phyloP scores from a whole-genome alignment of 768 basidiomycete genomes.

The Termitomyces sp. region DNA sequence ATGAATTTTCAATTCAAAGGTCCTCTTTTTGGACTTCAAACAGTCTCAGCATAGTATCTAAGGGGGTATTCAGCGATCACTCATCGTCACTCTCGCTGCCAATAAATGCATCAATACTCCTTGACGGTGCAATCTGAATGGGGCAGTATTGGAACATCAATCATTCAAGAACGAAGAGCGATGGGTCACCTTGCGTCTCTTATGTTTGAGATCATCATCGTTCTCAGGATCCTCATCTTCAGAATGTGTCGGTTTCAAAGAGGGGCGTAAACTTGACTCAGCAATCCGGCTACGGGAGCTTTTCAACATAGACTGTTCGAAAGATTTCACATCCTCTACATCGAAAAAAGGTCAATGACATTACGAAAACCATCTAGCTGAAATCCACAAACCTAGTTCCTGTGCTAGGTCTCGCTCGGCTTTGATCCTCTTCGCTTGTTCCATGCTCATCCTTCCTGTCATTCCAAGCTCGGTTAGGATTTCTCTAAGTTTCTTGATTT shows the following conservation, averaged over 20 bases:
- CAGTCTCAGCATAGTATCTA: background rate
- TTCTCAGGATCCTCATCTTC: conserved; percentile 11
- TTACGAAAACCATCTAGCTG: background rate
- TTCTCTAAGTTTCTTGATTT: conserved; percentile 58
- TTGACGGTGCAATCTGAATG: conserved; percentile 20
- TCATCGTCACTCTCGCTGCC: conserved; percentile 66
- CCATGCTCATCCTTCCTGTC: conserved; percentile 69
- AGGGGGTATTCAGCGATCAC: conserved; percentile 15
- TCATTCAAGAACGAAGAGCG: background rate
- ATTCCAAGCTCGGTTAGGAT: conserved; percentile 74
- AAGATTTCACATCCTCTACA: conserved; percentile 71
- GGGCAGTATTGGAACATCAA: background rate
- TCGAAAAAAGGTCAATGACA: background rate
- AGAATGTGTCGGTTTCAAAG: conserved; percentile 15
- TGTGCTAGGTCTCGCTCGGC: conserved; percentile 69
- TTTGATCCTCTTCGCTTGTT: conserved; percentile 74
- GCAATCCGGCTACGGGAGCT: conserved; percentile 20
- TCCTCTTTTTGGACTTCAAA: background rate
- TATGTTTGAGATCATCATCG: conserved; percentile 26
- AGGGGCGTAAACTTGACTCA: background rate
- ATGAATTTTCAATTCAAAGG: background rate
- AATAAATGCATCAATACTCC: conserved; percentile 68
- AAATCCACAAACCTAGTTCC: conserved; percentile 58
- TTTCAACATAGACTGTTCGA: conserved; percentile 46
- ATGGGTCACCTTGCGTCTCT: conserved; percentile 36